Percentiles rank a stretch among this genome's conserved stretches.
Conservation (phyloP, 306 rosid species). For the Inga oerstediana region DNA sequence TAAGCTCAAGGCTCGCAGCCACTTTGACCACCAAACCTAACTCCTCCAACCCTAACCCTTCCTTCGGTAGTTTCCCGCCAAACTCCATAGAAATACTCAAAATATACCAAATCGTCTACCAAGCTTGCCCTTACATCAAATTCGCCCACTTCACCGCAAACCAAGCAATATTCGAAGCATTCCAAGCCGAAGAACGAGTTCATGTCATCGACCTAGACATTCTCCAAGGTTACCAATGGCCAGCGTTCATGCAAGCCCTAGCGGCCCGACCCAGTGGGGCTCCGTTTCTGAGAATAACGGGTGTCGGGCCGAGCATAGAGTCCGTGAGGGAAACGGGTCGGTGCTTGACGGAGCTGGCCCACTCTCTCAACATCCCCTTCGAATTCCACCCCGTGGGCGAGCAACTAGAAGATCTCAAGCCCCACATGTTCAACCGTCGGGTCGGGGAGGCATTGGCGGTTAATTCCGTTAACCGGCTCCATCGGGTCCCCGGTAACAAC, state of each 20-base stretch:
- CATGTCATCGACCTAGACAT: conserved; percentile 87
- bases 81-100: conserved; percentile 80
- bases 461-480: conserved; percentile 75
- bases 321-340: conserved; percentile 68
- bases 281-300: conserved; percentile 72
- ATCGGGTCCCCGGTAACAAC: conserved; percentile 57
- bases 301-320: conserved; percentile 55
- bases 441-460: conserved; percentile 88
- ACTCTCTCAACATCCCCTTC: conserved; percentile 82
- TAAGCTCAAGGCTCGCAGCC: conserved; percentile 69
- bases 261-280: conserved; percentile 68
- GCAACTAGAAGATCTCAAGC: conserved; percentile 65
- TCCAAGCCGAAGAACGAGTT: conserved; percentile 79
- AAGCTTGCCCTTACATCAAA: conserved; percentile 88
- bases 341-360: conserved; percentile 67
- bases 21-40: conserved; percentile 48
- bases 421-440: conserved; percentile 79
- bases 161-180: conserved; percentile 91
- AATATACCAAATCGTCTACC: conserved; percentile 87
- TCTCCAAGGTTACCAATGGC: conserved; percentile 95
- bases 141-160: conserved; percentile 94
- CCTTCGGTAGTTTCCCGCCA: conserved; percentile 55
- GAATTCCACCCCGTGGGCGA: conserved; percentile 83
- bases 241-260: conserved; percentile 90
- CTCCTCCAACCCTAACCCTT: conserved; percentile 15